Evolutionary conservation across 2,329 filamentous ascomycete genomes (phyloP), one percentile per base, ranked within the genome.

Genomic region (Xylariaceae sp.): DNA sequence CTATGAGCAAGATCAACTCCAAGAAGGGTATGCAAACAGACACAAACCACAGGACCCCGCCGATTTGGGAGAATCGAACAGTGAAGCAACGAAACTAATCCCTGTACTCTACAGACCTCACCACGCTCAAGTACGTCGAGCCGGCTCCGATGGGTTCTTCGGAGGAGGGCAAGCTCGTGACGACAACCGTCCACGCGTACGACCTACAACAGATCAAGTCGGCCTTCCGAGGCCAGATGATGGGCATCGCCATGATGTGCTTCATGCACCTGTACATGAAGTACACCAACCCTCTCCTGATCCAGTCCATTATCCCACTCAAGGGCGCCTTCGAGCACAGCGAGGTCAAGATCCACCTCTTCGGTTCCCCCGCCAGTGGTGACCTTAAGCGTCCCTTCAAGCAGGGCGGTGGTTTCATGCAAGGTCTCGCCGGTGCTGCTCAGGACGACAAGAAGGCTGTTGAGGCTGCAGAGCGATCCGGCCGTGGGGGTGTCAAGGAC

Each of bases 231-330:
- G 83, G 87, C 60, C 93, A 97, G 78, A 76, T 95, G 66, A 97
- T 96, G 89, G 94, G 94, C 55, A 80, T 99, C 53, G 92, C 83
- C 72, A 99, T 99, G 92, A 97, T 99, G 93, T 85, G 75, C 57
- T 89, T 97, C 69, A 97, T 99, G 93, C 94, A 99, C 78, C 62
- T 99, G 57, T 99, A 97, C 86, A 89, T 99, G 82, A 92, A 97
- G 74, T 99, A 97, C 87, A 97, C 92, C 78, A 99, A 97, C 85
- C 94, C 94, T 40, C 89, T 99, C 47, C 80, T 97, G 67, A 96
- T 99, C 78, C 94, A 99, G 84, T 95, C 89, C 72, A 96, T 99
- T 77, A 94, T 99, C 69, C 94, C 94, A 33, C 80, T 97, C 74
- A 99, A 99, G 87, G 83, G 88, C 70, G 93, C 91, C 42, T 83